A percentile compares a stretch with the other conserved stretches of the same genome.
These are phyloP conservation scores for Monosporozyma solicola DNA, from an alignment of 805 yeast genomes.

Conservation along the genomic window DNA sequence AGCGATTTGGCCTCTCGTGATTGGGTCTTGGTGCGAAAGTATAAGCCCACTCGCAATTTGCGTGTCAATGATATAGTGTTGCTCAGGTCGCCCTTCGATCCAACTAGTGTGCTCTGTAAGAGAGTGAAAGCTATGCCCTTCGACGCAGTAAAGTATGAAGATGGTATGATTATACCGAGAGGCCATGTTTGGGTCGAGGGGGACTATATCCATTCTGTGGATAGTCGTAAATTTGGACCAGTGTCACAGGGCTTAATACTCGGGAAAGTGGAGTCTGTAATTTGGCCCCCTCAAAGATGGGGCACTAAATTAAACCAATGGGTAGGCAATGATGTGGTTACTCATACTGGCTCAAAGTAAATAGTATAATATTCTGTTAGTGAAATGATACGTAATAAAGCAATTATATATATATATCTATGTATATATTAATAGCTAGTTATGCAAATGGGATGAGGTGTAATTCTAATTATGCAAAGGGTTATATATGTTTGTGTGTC, in stretches of 20 bases:
- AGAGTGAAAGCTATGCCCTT: conserved; percentile 50
- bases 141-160: conserved; percentile 22
- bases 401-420: background rate
- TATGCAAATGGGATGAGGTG: background rate
- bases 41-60: background rate
- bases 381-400: background rate
- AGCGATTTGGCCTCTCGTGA: conserved; percentile 41
- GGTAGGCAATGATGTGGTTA: conserved; percentile 17
- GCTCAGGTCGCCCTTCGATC: conserved; percentile 73
- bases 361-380: background rate
- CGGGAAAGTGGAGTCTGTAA: conserved; percentile 60
- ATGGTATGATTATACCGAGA: conserved; percentile 54
- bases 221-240: conserved; percentile 84
- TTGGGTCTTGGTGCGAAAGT: conserved; percentile 44
- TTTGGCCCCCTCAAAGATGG: conserved; percentile 61
- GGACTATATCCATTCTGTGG: conserved; percentile 76
- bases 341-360: background rate
- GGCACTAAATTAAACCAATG: conserved; percentile 30
- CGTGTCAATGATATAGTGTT: conserved; percentile 64
- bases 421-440: background rate
- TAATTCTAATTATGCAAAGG: background rate
- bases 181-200: conserved; percentile 94
- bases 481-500: background rate
- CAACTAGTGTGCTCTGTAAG: conserved; percentile 67
- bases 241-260: conserved; percentile 69